Evolutionary conservation across 1,284 basidiomycete species (phyloP), one percentile per base, ranked within the genome.

Genomic region (Apiotrichum sp.): DNA sequence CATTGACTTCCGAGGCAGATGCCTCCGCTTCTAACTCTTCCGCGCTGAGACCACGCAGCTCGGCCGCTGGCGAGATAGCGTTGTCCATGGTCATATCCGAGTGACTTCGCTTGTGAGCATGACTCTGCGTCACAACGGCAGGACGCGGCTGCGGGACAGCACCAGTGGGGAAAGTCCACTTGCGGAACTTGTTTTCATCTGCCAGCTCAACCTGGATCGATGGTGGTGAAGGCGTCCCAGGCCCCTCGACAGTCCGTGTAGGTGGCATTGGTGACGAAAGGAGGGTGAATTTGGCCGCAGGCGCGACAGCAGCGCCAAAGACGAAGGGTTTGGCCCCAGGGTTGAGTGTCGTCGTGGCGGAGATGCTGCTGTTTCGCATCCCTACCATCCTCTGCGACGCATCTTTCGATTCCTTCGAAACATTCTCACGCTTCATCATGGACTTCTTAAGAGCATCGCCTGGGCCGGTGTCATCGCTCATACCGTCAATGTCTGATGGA

Each of bases 101-200:
- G 52, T 44, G 45, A 1, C 52, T 50, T 8, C 52, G 48, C 39
- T 52, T 57, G 33, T 52, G 45, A 2, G 29, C 16, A 10, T n/a
- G 32, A n/a, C n/a, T n/a, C 35, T 41, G 33, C 5, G 50, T n/a
- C 8, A 41, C 40, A 41, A 7, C 29, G n/a, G 39, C n/a, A 3
- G 36, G 47, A 7, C 8, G 14, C 33, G n/a, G n/a, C n/a, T n/a
- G n/a, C n/a, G n/a, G n/a, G 16, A 14, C 40, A 3, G 39, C 8
- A 6, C 8, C 39, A 9, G 52, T 49, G 4, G 59, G 59, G 50
- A 61, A 61, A 13, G 50, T 47, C 59, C 59, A 61, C 10, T 51
- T 14, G 9, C 56, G 50, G 53, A 61, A 57, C 53, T 52, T 57
- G 43, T 53, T 48, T n/a, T 50, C 42, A 36, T 52, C 51, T 2